phyloP scores from a whole-genome alignment of 1,284 basidiomycete species.

The Cutaneotrichosporon mucoides region DNA sequence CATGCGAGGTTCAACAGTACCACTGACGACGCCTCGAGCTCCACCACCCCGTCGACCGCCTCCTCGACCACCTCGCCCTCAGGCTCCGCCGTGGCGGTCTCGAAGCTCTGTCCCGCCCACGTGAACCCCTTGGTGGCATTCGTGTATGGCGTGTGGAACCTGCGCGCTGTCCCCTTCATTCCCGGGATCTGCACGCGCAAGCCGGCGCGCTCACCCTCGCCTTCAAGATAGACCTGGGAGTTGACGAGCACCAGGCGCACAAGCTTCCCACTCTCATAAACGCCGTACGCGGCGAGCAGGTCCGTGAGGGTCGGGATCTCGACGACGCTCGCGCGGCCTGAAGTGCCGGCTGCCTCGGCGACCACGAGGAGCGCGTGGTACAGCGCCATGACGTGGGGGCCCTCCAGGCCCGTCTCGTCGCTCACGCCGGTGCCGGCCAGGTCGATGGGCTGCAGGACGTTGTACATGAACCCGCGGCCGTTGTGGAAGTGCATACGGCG shows the following conservation, averaged over 20 bases:
- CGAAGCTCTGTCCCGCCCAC: conserved; percentile 7
- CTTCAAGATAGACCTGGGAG: conserved; percentile 11
- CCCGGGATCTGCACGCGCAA: background rate
- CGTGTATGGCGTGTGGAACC: conserved; percentile 3
- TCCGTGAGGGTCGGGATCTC: conserved; percentile 57
- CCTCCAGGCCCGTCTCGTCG: conserved; percentile 50
- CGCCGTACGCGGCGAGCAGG: conserved; percentile 61
- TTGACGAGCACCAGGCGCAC: conserved; percentile 59
- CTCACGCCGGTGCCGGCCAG: conserved; percentile 52
- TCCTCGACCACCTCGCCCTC: background rate
- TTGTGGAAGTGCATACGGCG: conserved; percentile 50
- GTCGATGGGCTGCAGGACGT: conserved; percentile 26
- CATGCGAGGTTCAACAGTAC: background rate
- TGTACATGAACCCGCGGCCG: conserved; percentile 53
- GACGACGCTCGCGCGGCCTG: conserved; percentile 50
- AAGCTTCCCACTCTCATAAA: conserved; percentile 55
- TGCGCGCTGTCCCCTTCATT: background rate
- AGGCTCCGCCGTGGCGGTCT: background rate
- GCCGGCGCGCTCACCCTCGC: background rate
- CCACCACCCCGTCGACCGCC: background rate
- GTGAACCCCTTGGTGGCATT: conserved; percentile 4
- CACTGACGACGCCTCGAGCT: conserved; percentile 1
- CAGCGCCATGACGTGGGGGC: conserved; percentile 56
- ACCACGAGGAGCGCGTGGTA: conserved; percentile 61
- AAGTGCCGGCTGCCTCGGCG: conserved; percentile 51